Base-by-base conservation (phyloP, 306 rosid species). In the Dryas drummondii region DNA sequence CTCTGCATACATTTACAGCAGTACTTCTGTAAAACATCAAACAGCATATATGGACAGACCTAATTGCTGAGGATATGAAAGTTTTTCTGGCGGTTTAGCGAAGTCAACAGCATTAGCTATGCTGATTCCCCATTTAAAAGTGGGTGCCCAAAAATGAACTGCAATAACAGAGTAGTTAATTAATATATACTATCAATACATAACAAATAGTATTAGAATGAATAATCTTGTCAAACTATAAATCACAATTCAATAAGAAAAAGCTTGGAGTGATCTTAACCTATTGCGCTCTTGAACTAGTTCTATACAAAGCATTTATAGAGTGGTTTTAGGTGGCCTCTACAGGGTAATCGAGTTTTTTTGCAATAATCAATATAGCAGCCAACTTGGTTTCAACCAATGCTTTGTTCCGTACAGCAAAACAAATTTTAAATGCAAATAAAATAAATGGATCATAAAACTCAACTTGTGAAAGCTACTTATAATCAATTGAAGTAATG, bases 141-240 rank as follows among this genome's bases (percentile, higher is more conserved):
- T 92, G 8, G 97, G 99, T 72, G 99, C 97, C 99, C 99, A 92
- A 69, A 94, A 94, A 80, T 90, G 97, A 92, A 94, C 97, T 94
- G 90, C 81, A 81, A 64, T 66, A 60, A 52, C 42, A 58, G 62
- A 82, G 7, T 44, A 40, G 50, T 71, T 61, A 14, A 72, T 47
- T 65, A 73, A 72, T 22, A 86, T 58, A 75, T 16, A 46, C 2
- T 17, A 57, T 3, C 40, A 0, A 22, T 11, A 22, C 3, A 26
- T 44, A 37, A 15, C 0, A 69, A 37, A 15, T 4, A 7, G 58
- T 11, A 27, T 32, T 15, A 51, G 13, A 32, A 13, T 5, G 47
- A 37, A 61, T 61, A 61, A 61, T 41, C 26, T 16, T 16, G 48
- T 19, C 48, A 62, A 27, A 16, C 13, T 64, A 63, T 41, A 41